phyloP scores from a whole-genome alignment of 176 grass and related monocot species.

The Dendrocalamus sinicus region DNA sequence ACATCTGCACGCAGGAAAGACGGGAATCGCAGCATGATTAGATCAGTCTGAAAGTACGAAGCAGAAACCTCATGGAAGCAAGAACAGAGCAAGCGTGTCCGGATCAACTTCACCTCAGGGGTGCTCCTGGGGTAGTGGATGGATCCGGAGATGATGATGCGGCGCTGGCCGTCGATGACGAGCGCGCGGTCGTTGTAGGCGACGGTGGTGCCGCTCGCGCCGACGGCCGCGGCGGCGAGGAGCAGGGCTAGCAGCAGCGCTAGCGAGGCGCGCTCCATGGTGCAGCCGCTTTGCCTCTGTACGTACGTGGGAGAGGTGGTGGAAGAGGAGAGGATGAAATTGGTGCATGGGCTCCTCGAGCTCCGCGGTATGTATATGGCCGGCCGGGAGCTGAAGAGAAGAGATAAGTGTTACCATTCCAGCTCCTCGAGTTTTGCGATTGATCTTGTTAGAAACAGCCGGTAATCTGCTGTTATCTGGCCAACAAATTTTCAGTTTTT shows the following conservation, averaged over 20 bases:
- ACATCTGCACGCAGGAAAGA: conserved; percentile 50
- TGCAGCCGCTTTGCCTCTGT: background rate
- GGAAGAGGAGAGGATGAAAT: background rate
- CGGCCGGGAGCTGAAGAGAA: too few relatives aligned
- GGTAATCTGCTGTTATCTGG: too few relatives aligned
- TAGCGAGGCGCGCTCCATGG: background rate
- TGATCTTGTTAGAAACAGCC: too few relatives aligned
- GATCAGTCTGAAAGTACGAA: background rate
- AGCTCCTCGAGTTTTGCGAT: too few relatives aligned
- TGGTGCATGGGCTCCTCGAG: too few relatives aligned
- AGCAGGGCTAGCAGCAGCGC: background rate
- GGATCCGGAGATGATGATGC: conserved; percentile 59
- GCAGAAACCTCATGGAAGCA: background rate
- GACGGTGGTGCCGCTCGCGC: background rate
- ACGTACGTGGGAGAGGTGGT: background rate
- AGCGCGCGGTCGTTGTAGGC: conserved; percentile 45
- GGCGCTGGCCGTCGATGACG: conserved; percentile 58
- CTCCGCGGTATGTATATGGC: too few relatives aligned
- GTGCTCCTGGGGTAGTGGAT: conserved; percentile 69
- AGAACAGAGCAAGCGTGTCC: too few relatives aligned
- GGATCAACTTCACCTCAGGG: conserved; percentile 34
- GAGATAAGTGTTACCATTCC: too few relatives aligned
- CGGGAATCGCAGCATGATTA: background rate
- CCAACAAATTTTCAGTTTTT: too few relatives aligned
- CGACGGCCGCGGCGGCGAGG: background rate